phyloP scores from a whole-genome alignment of 805 yeast species.

The Suhomyces prunicola region DNA sequence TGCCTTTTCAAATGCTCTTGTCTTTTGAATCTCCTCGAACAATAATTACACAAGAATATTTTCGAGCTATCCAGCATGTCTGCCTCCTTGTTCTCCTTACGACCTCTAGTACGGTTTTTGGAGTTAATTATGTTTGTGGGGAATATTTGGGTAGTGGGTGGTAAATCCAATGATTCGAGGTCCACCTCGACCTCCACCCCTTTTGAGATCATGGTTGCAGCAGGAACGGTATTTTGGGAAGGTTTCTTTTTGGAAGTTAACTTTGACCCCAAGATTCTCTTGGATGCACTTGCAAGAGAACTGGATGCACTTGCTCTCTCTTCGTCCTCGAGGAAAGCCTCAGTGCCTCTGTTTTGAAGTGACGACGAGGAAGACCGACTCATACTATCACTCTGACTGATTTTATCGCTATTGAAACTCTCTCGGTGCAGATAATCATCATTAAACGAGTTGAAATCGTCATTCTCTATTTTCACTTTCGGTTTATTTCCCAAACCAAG shows the following conservation, averaged over 20 bases:
- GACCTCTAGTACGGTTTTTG: slow-evolving; percentile 50
- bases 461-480: slow-evolving; percentile 1
- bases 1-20: slow-evolving; percentile 79
- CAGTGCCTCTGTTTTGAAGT: neutral
- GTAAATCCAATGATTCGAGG: slow-evolving; percentile 37
- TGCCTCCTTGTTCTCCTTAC: slow-evolving; percentile 60
- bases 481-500: slow-evolving; percentile 1
- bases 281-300: slow-evolving; percentile 25
- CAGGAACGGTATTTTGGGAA: slow-evolving; percentile 6
- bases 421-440: neutral
- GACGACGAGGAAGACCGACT: slow-evolving; percentile 6
- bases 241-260: slow-evolving; percentile 29
- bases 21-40: slow-evolving; percentile 64
- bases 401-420: neutral
- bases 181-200: slow-evolving; percentile 41
- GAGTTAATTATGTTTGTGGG: slow-evolving; percentile 32
- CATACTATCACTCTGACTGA: neutral
- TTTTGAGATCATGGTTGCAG: slow-evolving; percentile 19
- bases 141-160: slow-evolving; percentile 36
- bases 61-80: slow-evolving; percentile 50
- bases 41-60: slow-evolving; percentile 60
- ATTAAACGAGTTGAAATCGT: neutral
- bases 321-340: neutral
- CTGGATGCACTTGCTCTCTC: neutral
- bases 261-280: slow-evolving; percentile 39